Conservation (phyloP, 116 monocot species). For the Phalaenopsis hybrid region DNA sequence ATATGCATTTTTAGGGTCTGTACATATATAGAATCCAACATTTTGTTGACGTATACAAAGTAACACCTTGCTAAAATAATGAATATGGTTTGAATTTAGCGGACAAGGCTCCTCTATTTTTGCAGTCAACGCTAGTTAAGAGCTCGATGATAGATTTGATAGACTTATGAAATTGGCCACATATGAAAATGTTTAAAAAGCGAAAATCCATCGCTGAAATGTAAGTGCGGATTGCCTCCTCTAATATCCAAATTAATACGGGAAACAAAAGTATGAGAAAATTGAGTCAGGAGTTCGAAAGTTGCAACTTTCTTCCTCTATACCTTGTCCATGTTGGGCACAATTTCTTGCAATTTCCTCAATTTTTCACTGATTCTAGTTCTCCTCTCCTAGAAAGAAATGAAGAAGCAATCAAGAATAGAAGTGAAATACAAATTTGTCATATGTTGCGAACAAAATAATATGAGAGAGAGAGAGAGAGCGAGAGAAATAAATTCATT, state of each 20-base stretch:
- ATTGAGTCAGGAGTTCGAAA: not conserved
- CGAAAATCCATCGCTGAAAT: constrained; percentile 1
- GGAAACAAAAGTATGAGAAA: not conserved
- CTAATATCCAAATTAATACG: not conserved
- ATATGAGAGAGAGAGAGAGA: not conserved
- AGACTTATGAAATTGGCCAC: not conserved
- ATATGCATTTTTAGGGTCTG: not conserved
- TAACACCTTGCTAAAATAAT: not conserved
- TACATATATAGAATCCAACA: not conserved
- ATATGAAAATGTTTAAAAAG: not conserved
- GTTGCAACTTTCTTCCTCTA: not conserved
- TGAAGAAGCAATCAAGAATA: not conserved
- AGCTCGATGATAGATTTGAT: not conserved
- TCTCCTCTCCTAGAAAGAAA: constrained; percentile 12
- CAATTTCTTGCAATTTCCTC: constrained; percentile 12
- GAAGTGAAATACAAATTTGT: not conserved
- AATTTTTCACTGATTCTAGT: constrained; percentile 15
- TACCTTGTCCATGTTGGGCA: constrained; percentile 18
- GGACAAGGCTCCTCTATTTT: not conserved
- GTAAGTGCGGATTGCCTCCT: not conserved
- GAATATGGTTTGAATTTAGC: not conserved
- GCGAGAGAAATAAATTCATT: not conserved
- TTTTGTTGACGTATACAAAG: not conserved
- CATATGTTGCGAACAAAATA: not conserved
- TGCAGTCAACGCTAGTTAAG: not conserved